Base-by-base conservation (phyloP, 2,329 filamentous ascomycete species). In the Biscogniauxia marginata region DNA sequence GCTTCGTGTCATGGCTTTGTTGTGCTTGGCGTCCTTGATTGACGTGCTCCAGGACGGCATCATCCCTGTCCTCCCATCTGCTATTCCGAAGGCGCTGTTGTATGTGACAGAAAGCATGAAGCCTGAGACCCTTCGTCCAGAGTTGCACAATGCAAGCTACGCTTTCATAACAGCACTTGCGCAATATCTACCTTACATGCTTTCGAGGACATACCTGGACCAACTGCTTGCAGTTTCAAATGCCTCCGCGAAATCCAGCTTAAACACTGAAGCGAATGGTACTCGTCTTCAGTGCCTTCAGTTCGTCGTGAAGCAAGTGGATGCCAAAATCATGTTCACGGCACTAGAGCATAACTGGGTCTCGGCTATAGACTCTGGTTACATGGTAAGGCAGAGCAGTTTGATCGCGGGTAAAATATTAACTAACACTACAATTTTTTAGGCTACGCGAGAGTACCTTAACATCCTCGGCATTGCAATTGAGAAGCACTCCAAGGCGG, bases 41-140 rank as follows among this genome's bases (percentile, higher is more conserved):
- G 91, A 96, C 65, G 91, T 96, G 7, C 79, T 98, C 43, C 88
- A 89, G 56, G 91, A 96, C 62, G 88, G 88, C 11, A 89, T 96
- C 57, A 88, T 98, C 19, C 89, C 92, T 0, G 81, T 97, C 0
- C 77, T 98, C 19, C 91, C 93, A 0, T 80, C 80, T 21, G 86
- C 91, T 0, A 83, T 97, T 44, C 85, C 88, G 0, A 87, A 84
- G 60, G 83, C 88, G 0, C 80, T 97, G 46, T 73, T 79, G 5
- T 89, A 96, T 63, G 81, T 98, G 49, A 78, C 85, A 50, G 74
- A 81, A 55, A 90, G 87, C 60, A 71, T 91, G 24, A 70, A 74
- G 19, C 70, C 75, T 16, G 79, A 79, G 13, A 76, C 78, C 22
- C 77, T 80, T 30, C 82, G 87, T 53, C 74, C 79, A 18, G 84